These are phyloP conservation scores for Diaporthe longicolla DNA, from an alignment of 2,329 filamentous ascomycete genomes.

Conservation along the genomic window DNA sequence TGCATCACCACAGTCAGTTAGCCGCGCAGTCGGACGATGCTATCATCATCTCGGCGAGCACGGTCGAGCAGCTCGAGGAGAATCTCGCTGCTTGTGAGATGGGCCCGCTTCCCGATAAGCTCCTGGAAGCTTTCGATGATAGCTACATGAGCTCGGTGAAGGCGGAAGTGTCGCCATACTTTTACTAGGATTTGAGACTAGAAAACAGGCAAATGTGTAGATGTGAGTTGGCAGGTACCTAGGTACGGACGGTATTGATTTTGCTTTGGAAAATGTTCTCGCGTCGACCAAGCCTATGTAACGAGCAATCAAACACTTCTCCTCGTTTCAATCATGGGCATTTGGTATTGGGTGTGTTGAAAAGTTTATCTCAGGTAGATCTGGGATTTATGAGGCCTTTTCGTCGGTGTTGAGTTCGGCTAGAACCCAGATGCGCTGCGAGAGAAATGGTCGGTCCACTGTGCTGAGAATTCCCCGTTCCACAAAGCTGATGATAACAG, in stretches of 20 bases:
- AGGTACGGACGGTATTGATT: too few species aligned
- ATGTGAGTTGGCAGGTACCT: too few species aligned
- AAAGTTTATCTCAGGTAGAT: background rate
- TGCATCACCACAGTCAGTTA: constrained; percentile 72
- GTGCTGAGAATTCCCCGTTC: too few species aligned
- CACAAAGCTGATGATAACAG: too few species aligned
- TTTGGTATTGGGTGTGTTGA: background rate
- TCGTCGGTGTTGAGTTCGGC: background rate
- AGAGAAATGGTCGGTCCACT: background rate
- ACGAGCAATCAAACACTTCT: too few species aligned
- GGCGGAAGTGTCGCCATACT: constrained; percentile 45
- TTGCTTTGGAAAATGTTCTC: background rate
- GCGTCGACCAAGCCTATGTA: background rate
- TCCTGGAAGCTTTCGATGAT: constrained; percentile 78
- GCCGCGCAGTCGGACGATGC: constrained; percentile 57
- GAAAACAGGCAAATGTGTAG: background rate
- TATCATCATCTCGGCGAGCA: constrained; percentile 64
- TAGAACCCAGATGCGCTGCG: background rate
- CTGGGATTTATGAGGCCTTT: background rate
- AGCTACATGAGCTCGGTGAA: constrained; percentile 78
- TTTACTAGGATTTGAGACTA: background rate
- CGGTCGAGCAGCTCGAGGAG: constrained; percentile 59
- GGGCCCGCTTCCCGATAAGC: constrained; percentile 77
- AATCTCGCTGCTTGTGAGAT: constrained; percentile 64
- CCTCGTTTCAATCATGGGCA: background rate